phyloP scores from a whole-genome alignment of 2,329 filamentous ascomycete species.

The Fonsecaea monophora region DNA sequence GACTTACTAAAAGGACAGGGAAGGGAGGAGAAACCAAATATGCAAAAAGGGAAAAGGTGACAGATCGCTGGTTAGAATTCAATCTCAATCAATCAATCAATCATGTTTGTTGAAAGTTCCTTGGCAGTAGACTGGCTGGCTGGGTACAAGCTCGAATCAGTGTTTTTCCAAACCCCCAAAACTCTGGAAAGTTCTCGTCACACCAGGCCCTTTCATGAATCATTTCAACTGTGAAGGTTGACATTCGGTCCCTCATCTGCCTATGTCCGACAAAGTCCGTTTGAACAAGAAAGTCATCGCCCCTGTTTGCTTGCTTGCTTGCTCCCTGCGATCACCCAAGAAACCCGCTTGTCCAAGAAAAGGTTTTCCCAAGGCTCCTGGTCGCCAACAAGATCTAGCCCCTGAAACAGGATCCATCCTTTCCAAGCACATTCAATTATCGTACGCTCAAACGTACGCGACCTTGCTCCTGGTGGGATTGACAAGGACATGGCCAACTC shows the following conservation, averaged over 20 bases:
- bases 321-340: background rate
- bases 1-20: background rate
- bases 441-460: background rate
- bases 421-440: background rate
- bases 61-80: background rate
- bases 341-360: background rate
- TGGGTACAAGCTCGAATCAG: background rate
- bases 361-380: background rate
- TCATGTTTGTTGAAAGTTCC: background rate
- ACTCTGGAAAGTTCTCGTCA: background rate
- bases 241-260: background rate
- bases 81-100: background rate
- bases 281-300: background rate
- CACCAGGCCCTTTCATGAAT: background rate
- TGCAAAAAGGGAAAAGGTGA: background rate
- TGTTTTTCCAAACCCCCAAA: background rate
- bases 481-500: background rate
- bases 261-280: background rate
- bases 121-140: background rate
- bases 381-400: background rate
- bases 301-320: background rate
- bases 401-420: background rate
- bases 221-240: background rate
- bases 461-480: background rate
- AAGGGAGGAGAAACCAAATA: background rate